Evolutionary conservation across 2,329 filamentous ascomycete species (phyloP).

Genomic region (Drechmeria coniospora): DNA sequence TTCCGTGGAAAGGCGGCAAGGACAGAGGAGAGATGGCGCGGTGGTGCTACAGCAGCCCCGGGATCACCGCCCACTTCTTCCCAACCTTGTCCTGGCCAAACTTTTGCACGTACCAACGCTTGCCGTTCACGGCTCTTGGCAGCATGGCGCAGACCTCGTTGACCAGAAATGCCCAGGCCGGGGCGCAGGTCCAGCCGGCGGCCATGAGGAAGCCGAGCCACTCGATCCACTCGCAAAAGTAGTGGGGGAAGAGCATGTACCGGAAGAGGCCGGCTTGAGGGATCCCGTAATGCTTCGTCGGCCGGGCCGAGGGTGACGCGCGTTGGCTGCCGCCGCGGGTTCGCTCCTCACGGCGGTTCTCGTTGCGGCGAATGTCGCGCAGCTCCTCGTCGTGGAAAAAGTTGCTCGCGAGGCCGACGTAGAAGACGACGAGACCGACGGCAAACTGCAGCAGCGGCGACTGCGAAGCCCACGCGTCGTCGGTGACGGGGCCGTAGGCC

Average conservation of each 20-base stretch:
- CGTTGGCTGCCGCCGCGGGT: not conserved
- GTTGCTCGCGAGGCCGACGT: slow-evolving; percentile 61
- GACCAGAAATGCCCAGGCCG: slow-evolving; percentile 66
- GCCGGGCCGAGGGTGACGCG: no score
- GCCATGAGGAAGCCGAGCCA: slow-evolving; percentile 82
- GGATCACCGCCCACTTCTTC: slow-evolving; percentile 55
- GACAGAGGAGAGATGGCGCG: no score
- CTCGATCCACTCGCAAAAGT: slow-evolving; percentile 93
- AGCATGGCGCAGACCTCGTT: slow-evolving; percentile 88
- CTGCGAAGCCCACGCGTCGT: slow-evolving; percentile 28
- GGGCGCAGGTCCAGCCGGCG: slow-evolving; percentile 49
- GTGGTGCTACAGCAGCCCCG: slow-evolving; percentile 31
- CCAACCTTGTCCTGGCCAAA: slow-evolving; percentile 77
- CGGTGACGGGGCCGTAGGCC: slow-evolving; percentile 58
- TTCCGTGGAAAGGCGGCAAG: no score
- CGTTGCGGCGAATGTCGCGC: slow-evolving; percentile 60
- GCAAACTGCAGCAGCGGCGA: slow-evolving; percentile 32
- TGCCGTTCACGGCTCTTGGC: slow-evolving; percentile 67
- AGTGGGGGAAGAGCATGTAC: slow-evolving; percentile 79
- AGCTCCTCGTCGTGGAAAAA: slow-evolving; percentile 84
- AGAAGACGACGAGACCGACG: slow-evolving; percentile 60
- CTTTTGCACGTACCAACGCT: slow-evolving; percentile 71
- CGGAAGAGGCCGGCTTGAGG: slow-evolving; percentile 72
- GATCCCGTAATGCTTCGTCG: slow-evolving; percentile 69
- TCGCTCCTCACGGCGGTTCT: slow-evolving; percentile 28